Evolutionary conservation across 805 yeast species (phyloP).

Genomic region (Diddensiella caesifluorescens): DNA sequence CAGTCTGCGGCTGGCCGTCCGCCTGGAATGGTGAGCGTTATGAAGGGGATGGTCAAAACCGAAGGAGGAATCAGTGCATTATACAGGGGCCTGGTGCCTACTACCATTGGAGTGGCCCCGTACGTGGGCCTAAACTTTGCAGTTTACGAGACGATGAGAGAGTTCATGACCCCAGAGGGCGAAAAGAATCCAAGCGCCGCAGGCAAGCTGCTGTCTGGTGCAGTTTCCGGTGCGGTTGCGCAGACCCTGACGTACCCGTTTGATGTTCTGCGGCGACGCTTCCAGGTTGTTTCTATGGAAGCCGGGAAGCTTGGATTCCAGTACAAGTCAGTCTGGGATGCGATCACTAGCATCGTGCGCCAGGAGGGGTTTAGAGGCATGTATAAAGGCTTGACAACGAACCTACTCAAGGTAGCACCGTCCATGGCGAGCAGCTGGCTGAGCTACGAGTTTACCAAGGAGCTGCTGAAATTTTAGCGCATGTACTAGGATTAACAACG

Average conservation of each 20-base stretch:
- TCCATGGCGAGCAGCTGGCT: conserved; percentile 96
- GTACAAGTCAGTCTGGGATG: conserved; percentile 71
- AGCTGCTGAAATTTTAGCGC: conserved; percentile 62
- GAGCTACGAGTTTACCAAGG: conserved; percentile 70
- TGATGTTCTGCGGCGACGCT: conserved; percentile 80
- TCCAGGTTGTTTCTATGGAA: conserved; percentile 80
- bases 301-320: conserved; percentile 67
- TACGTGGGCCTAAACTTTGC: conserved; percentile 92
- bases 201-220: conserved; percentile 72
- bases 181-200: conserved; percentile 37
- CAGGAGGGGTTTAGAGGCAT: conserved; percentile 80
- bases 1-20: conserved; percentile 38
- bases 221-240: conserved; percentile 80
- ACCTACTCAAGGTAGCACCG: conserved; percentile 84
- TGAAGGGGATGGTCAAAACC: conserved; percentile 51
- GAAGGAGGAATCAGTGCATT: conserved; percentile 83
- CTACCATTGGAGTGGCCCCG: conserved; percentile 91
- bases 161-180: conserved; percentile 39
- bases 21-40: conserved; percentile 63
- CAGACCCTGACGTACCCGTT: conserved; percentile 89
- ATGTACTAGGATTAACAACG: conserved; percentile 53
- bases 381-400: conserved; percentile 57
- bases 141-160: conserved; percentile 77
- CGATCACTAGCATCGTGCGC: conserved; percentile 60
- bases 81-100: conserved; percentile 85